Conservation (phyloP, 768 basidiomycete genomes). For the Lanmaoa rubissima region DNA sequence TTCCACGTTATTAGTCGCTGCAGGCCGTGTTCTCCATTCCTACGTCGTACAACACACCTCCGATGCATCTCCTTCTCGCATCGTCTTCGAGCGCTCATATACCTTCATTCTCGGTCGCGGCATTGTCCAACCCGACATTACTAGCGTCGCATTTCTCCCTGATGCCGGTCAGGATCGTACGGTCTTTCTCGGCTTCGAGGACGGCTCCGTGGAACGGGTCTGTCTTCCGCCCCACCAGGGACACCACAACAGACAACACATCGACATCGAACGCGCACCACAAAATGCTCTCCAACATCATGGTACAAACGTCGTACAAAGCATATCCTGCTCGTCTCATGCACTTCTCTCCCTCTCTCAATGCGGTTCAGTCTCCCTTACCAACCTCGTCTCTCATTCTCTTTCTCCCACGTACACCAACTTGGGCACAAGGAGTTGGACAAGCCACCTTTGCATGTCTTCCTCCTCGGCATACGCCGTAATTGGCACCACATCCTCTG, state of each 20-base stretch:
- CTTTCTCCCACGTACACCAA: constrained; percentile 35
- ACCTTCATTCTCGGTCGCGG: constrained; percentile 36
- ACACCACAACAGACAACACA: constrained; percentile 3
- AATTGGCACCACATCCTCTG: constrained; percentile 59
- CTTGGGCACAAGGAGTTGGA: constrained; percentile 60
- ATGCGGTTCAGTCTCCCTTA: constrained; percentile 47
- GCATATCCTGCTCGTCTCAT: constrained; percentile 46
- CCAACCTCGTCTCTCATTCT: constrained; percentile 25
- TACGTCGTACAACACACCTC: constrained; percentile 45
- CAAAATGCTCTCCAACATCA: constrained; percentile 33
- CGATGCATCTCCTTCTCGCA: constrained; percentile 38
- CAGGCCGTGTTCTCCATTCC: constrained; percentile 55
- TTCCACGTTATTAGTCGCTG: constrained; percentile 58
- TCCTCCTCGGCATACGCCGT: constrained; percentile 59
- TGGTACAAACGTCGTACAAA: constrained; percentile 52
- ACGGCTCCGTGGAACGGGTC: constrained; percentile 56
- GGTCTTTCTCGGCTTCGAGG: constrained; percentile 56
- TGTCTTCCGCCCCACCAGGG: constrained; percentile 26
- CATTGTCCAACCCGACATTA: constrained; percentile 45
- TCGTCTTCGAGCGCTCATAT: constrained; percentile 48
- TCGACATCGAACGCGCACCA: constrained; percentile 23
- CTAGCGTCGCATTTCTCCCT: constrained; percentile 48
- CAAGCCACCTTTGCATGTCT: constrained; percentile 51
- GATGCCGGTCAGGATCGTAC: constrained; percentile 45
- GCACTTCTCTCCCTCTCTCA: constrained; percentile 58